A percentile compares a stretch with the other conserved stretches of the same genome.
These are phyloP conservation scores for Pythium apleroticum DNA, from an alignment of 352 stramenopile species.

Conservation along the genomic window DNA sequence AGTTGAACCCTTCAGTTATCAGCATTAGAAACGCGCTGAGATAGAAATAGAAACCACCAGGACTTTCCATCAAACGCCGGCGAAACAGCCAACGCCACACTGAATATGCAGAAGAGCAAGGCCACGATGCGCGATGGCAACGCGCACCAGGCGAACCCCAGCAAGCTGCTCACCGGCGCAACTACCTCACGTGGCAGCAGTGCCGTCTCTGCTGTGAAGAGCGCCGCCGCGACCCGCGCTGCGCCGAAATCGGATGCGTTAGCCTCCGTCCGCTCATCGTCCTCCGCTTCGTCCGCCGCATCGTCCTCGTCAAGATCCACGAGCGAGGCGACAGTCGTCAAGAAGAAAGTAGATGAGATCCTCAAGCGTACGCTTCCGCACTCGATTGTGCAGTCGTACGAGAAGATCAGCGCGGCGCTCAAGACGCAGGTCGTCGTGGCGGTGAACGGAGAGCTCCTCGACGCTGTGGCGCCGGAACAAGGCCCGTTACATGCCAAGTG, in stretches of 20 bases:
- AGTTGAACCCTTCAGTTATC: slow-evolving; percentile 9
- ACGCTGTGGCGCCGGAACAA: slow-evolving; percentile 20
- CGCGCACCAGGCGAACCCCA: neutral
- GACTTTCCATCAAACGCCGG: slow-evolving; percentile 11
- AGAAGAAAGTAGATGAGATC: slow-evolving; percentile 47
- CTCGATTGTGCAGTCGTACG: slow-evolving; percentile 52
- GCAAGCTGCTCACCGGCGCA: neutral
- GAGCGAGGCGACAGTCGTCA: slow-evolving; percentile 10
- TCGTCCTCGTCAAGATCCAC: slow-evolving; percentile 2
- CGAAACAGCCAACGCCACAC: slow-evolving; percentile 1
- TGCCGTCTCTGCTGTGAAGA: neutral
- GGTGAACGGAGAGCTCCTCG: slow-evolving; percentile 43
- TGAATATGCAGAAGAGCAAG: neutral
- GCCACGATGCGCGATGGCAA: neutral
- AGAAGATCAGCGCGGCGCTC: slow-evolving; percentile 38
- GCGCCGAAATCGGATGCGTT: neutral
- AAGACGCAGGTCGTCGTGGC: slow-evolving; percentile 33
- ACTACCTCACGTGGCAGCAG: neutral
- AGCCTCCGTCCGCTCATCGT: neutral
- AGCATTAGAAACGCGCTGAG: slow-evolving; percentile 22
- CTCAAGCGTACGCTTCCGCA: slow-evolving; percentile 55
- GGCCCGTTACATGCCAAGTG: slow-evolving; percentile 21
- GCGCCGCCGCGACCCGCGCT: neutral
- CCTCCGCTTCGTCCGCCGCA: neutral
- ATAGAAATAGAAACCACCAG: slow-evolving; percentile 28